Evolutionary conservation across 164 flowering plant genomes (phyloP), one percentile per base, ranked within the genome.

Genomic region (Echeveria elegans): DNA sequence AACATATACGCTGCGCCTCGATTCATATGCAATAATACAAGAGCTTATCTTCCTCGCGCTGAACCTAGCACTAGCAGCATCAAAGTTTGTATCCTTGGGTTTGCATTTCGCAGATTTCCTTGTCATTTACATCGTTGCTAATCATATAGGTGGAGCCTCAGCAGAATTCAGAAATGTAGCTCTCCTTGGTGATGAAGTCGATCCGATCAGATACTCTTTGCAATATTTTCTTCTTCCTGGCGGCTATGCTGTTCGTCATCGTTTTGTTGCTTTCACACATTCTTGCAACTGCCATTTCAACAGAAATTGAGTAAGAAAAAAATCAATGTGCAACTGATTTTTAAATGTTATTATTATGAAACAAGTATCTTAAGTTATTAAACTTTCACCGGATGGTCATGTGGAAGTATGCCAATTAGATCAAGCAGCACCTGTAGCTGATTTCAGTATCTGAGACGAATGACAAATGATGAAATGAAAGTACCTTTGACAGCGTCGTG

Each of bases 141-240:
- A 47, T 19, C 45, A 28, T 21, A 8, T 58, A 48, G 15, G 2
- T 30, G 3, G 28, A 6, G 10, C 2, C 28, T 52, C 29, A 4
- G 28, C 29, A 1, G 58, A 21, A 21, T 52, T 52, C 58, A 52
- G 58, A 52, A 52, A 21, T 23, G 11, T 52, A 21, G 58, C 28
- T 23, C 6, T 28, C 12, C 58, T 52, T 29, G 18, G 81, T 82
- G 43, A 85, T 85, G 41, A 81, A 71, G 63, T 84, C 87, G 58
- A 87, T 56, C 21, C 89, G 83, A 75, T 85, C 84, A 0, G 80
- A 62, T 48, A 79, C 86, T 68, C 78, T 72, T n/a, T 80, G 79
- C 32, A 69, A 1, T 6, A 87, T 83, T 71, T 66, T 81, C 76
- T 71, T 72, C 65, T 85, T 74, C 66, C 87, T 68, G 63, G 69